Evolutionary conservation across 768 basidiomycete species (phyloP), one percentile per base, ranked within the genome.

Genomic region (Nidularia pulvinata): DNA sequence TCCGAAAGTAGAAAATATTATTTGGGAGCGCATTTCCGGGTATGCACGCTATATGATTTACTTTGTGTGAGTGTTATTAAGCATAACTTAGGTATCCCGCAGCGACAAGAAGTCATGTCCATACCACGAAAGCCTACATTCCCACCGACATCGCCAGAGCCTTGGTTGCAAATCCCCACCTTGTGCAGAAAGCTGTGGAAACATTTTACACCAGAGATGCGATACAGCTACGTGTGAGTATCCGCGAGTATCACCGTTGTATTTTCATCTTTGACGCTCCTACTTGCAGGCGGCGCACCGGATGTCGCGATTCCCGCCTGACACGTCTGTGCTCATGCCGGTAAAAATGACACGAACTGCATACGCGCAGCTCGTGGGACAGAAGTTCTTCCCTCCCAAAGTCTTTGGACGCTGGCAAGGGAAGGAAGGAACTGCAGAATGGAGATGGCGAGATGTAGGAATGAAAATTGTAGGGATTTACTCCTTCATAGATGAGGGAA

Each of bases 141-240:
- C 95, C 97, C 4, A 56, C 75, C 13, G 90, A 93, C 50, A 82
- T 98, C 50, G 91, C 88, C 3, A 85, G 80, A 61, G 87, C 90
- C 0, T 74, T 99, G 33, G 65, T 75, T 6, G 69, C 74, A 7
- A 74, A 85, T 56, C 88, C 88, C 0, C 70, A 78, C 2, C 79
- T 99, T 11, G 76, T 95, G 13, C 94, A 98, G 61, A 89, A 86
- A 61, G 91, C 95, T 0, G 81, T 91, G 3, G 95, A 95, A 69
- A 82, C 90, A 4, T 99, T 99, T 68, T 99, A 99, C 68, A 97
- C 95, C 3, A 82, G 97, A 50, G 97, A 98, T 74, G 90, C 91
- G 1, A 76, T 88, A 11, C 94, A 95, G 67, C 74, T 98, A 51
- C 85, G 95, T 37, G 93, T 96, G 69, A 69, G 86, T 68, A 32